A percentile compares a stretch with the other conserved stretches of the same genome.
Evolutionary conservation across 1,284 basidiomycete genomes (phyloP).

Genomic region (Sporisorium iseilematis-ciliati): DNA sequence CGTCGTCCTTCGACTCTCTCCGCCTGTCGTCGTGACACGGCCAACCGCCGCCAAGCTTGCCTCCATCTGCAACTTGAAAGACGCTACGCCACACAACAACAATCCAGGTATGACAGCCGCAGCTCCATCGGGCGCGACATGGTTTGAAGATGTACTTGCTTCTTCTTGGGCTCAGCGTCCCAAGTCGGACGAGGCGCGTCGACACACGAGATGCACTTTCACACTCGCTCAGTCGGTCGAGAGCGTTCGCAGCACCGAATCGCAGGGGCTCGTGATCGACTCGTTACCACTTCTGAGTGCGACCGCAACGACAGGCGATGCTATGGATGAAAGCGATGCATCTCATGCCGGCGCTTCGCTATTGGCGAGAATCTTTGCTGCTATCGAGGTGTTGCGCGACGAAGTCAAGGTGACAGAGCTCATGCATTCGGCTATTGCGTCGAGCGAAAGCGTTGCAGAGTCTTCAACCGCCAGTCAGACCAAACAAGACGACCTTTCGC

Average conservation of each 20-base stretch:
- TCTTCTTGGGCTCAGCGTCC: slow-evolving; percentile 34
- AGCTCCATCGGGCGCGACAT: slow-evolving; percentile 16
- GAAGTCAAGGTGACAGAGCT: slow-evolving; percentile 49
- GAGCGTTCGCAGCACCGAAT: slow-evolving; percentile 38
- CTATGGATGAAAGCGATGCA: slow-evolving; percentile 25
- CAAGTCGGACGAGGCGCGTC: slow-evolving; percentile 1
- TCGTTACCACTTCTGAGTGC: slow-evolving; percentile 29
- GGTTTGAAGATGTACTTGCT: slow-evolving; percentile 49
- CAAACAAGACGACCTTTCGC: slow-evolving; percentile 9
- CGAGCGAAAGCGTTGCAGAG: slow-evolving; percentile 6
- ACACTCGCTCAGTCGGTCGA: slow-evolving; percentile 39
- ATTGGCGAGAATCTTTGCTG: slow-evolving; percentile 38
- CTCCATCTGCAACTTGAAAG: slow-evolving; percentile 40
- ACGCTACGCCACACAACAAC: slow-evolving; percentile 12
- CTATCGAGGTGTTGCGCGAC: slow-evolving; percentile 44
- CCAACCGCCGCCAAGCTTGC: slow-evolving; percentile 49
- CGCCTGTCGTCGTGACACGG: slow-evolving; percentile 45
- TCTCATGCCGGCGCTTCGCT: slow-evolving; percentile 8
- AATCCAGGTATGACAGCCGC: neutral
- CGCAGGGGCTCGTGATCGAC: slow-evolving; percentile 46
- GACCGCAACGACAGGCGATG: slow-evolving; percentile 2
- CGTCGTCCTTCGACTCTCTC: slow-evolving; percentile 34
- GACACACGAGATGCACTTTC: slow-evolving; percentile 30
- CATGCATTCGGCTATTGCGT: slow-evolving; percentile 38
- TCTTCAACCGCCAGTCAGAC: neutral